A percentile compares a stretch with the other conserved stretches of the same genome.
phyloP scores from a whole-genome alignment of 345 rosid species.

The Sonneratia caseolaris region DNA sequence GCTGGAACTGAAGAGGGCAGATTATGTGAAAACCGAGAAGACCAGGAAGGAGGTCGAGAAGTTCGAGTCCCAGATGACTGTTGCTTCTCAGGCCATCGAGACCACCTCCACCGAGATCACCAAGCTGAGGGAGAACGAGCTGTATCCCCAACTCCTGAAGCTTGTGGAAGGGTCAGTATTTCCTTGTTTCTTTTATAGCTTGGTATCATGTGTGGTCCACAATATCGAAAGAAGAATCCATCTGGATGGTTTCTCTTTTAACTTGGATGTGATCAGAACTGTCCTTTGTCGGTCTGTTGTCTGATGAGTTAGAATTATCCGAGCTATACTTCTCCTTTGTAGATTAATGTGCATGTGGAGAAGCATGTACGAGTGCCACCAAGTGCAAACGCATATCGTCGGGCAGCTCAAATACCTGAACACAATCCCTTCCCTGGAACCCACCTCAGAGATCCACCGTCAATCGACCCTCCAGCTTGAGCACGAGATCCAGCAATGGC shows the following conservation, averaged over 20 bases:
- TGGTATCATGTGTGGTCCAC: neutral
- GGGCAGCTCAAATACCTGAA: constrained; percentile 90
- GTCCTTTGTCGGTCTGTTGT: neutral
- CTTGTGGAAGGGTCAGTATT: constrained; percentile 73
- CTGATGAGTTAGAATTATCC: too few relatives aligned
- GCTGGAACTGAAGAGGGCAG: constrained; percentile 78
- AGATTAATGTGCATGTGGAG: constrained; percentile 99
- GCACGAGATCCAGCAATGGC: constrained; percentile 92
- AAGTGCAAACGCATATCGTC: constrained; percentile 91
- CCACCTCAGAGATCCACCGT: constrained; percentile 85
- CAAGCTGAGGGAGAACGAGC: constrained; percentile 71
- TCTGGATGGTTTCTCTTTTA: neutral
- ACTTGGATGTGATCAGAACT: neutral
- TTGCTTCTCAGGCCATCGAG: constrained; percentile 72
- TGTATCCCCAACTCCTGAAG: constrained; percentile 81
- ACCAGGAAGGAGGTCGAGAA: constrained; percentile 76
- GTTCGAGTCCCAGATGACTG: constrained; percentile 76
- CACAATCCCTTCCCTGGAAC: constrained; percentile 71
- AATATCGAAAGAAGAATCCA: neutral
- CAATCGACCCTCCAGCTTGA: constrained; percentile 88
- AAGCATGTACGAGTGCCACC: constrained; percentile 97
- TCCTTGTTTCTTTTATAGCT: neutral
- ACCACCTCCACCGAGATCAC: constrained; percentile 73
- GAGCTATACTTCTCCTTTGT: constrained; percentile 6
- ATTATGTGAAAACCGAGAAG: constrained; percentile 72